These are phyloP conservation scores for Rhododendron williamsianum DNA, from an alignment of 148 eudicot species.

Conservation along the genomic window DNA sequence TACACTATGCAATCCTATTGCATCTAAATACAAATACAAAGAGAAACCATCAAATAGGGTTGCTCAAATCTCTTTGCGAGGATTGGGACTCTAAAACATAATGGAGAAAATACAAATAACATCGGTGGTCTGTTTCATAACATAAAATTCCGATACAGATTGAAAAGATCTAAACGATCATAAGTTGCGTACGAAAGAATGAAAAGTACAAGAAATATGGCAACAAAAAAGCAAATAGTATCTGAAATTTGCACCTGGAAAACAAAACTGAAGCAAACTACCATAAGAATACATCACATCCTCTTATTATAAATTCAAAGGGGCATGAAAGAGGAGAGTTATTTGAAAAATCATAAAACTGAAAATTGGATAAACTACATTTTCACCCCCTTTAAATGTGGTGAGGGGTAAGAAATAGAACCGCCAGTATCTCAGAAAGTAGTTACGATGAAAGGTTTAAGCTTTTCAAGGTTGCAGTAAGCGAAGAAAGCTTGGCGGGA, in stretches of 20 bases:
- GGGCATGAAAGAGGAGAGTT: background rate
- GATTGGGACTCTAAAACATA: too few species aligned
- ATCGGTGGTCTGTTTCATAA: background rate
- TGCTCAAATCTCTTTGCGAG: too few species aligned
- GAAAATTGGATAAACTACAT: background rate
- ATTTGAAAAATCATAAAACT: background rate
- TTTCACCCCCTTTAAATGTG: background rate
- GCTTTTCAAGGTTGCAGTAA: slow-evolving; percentile 54
- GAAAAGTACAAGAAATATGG: background rate
- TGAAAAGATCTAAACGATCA: background rate
- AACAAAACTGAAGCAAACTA: background rate
- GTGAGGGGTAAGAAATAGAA: background rate
- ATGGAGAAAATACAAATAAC: too few species aligned
- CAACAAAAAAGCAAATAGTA: background rate
- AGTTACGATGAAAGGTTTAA: slow-evolving; percentile 45
- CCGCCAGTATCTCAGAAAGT: background rate
- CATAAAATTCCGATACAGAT: background rate
- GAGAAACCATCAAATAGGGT: too few species aligned
- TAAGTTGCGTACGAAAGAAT: background rate
- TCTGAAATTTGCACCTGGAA: background rate
- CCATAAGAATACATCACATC: background rate
- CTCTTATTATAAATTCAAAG: background rate
- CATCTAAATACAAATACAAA: too few species aligned
- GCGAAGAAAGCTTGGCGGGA: slow-evolving; percentile 58
- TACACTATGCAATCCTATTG: too few species aligned